phyloP scores from a whole-genome alignment of 139 green algal species.

The Astrephomene gubernaculifera region DNA sequence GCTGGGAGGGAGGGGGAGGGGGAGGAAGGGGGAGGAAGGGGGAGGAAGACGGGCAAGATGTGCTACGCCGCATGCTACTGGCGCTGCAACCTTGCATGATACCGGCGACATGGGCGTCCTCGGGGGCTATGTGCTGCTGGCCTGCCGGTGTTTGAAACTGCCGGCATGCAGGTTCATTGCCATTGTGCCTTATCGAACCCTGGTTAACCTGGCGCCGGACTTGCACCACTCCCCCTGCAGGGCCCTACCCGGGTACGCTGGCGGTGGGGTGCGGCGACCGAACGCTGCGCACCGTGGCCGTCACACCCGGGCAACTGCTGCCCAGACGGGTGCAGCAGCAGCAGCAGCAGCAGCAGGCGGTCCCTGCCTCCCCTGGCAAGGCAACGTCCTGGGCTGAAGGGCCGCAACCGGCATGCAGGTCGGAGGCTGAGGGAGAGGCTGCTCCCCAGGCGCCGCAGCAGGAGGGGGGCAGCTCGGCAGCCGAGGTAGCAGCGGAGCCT shows the following conservation, averaged over 20 bases:
- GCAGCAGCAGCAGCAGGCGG: neutral
- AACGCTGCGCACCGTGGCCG: constrained; percentile 39
- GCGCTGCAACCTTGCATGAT: too few species aligned
- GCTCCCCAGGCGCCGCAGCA: neutral
- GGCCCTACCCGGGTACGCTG: constrained; percentile 17
- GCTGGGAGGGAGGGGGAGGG: neutral
- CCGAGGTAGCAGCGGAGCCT: neutral
- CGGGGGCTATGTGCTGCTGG: too few species aligned
- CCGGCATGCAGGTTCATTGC: too few species aligned
- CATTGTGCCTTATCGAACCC: too few species aligned
- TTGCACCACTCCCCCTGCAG: neutral
- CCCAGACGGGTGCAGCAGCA: too few species aligned
- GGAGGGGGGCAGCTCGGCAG: neutral
- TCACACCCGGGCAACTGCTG: constrained; percentile 1
- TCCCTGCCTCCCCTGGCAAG: too few species aligned
- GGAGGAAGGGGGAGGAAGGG: neutral
- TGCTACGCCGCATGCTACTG: too few species aligned
- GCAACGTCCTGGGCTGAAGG: too few species aligned
- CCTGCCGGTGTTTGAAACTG: too few species aligned
- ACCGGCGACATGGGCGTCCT: too few species aligned
- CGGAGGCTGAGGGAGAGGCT: neutral
- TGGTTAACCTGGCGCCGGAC: too few species aligned
- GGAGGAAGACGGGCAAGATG: too few species aligned
- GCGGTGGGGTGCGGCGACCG: constrained; percentile 65
- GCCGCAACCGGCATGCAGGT: neutral